These are phyloP conservation scores for Vigna hirtella DNA, from an alignment of 306 rosid genomes.

Conservation along the genomic window DNA sequence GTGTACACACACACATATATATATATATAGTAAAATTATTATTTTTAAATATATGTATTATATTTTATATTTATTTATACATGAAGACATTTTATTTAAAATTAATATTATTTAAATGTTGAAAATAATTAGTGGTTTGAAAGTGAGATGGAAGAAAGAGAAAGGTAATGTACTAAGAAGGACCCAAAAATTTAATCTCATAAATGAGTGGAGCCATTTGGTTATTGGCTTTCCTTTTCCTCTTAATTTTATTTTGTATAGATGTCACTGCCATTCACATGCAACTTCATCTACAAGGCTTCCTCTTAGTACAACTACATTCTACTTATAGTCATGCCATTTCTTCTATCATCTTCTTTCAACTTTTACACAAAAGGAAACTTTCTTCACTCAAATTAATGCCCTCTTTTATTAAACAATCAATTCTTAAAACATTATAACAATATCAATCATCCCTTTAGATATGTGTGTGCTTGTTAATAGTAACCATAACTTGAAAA, in stretches of 20 bases:
- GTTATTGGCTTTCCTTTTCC: neutral
- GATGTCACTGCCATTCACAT: slow-evolving; percentile 40
- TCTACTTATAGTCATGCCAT: neutral
- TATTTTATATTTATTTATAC: too few species aligned
- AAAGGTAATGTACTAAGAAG: slow-evolving; percentile 18
- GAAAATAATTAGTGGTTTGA: neutral
- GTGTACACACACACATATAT: too few species aligned
- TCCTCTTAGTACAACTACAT: neutral
- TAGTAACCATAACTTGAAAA: too few species aligned
- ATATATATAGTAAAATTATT: too few species aligned
- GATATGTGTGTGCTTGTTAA: too few species aligned
- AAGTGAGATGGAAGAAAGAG: neutral
- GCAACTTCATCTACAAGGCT: slow-evolving; percentile 47
- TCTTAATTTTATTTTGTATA: slow-evolving; percentile 11
- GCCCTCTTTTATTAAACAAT: too few species aligned
- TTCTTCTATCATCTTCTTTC: neutral
- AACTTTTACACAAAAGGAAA: neutral
- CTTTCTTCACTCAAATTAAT: too few species aligned
- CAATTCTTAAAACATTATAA: too few species aligned
- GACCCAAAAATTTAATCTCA: slow-evolving; percentile 46
- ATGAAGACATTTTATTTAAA: too few species aligned
- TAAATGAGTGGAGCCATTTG: slow-evolving; percentile 56
- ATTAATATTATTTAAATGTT: too few species aligned
- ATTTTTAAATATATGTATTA: too few species aligned
- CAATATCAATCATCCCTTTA: too few species aligned